phyloP scores from a whole-genome alignment of 2,329 filamentous ascomycete genomes.

The Aspergillus cejpii region DNA sequence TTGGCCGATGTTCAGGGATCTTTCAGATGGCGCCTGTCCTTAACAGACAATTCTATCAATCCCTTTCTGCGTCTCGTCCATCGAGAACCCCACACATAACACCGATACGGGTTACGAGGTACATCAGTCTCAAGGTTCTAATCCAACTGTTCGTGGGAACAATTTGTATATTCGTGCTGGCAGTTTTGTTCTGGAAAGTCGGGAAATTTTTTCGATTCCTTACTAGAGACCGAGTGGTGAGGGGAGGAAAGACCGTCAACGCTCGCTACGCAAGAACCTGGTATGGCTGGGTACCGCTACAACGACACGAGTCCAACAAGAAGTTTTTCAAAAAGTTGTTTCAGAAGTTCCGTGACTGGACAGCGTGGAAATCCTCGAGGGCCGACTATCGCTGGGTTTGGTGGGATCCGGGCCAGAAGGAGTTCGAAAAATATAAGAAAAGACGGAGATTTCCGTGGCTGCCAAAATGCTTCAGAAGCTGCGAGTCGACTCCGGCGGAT shows the following conservation, averaged over 20 bases:
- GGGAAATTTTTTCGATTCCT: slow-evolving; percentile 34
- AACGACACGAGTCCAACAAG: slow-evolving; percentile 29
- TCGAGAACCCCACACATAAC: slow-evolving; percentile 20
- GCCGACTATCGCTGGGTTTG: slow-evolving; percentile 37
- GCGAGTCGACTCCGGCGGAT: slow-evolving; percentile 21
- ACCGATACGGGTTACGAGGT: slow-evolving; percentile 19
- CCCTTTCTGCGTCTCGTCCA: slow-evolving; percentile 21
- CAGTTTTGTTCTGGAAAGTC: slow-evolving; percentile 36
- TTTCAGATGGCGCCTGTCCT: slow-evolving; percentile 28
- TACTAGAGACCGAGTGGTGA: slow-evolving; percentile 29
- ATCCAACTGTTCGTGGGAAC: slow-evolving; percentile 33
- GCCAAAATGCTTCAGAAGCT: slow-evolving; percentile 23
- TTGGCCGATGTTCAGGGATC: slow-evolving; percentile 3
- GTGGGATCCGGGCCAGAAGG: slow-evolving; percentile 35
- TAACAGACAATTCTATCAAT: slow-evolving; percentile 22
- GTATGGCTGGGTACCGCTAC: slow-evolving; percentile 38
- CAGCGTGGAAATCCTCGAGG: slow-evolving; percentile 32
- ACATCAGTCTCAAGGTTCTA: slow-evolving; percentile 28
- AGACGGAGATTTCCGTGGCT: slow-evolving; percentile 18
- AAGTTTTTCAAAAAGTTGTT: slow-evolving; percentile 16
- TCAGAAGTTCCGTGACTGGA: slow-evolving; percentile 20
- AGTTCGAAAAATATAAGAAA: slow-evolving; percentile 16
- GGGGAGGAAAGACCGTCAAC: slow-evolving; percentile 25
- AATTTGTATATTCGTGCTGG: slow-evolving; percentile 33
- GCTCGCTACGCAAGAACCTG: slow-evolving; percentile 37